Evolutionary conservation across 768 basidiomycete genomes (phyloP).

Genomic region (Sarcodon sp.): DNA sequence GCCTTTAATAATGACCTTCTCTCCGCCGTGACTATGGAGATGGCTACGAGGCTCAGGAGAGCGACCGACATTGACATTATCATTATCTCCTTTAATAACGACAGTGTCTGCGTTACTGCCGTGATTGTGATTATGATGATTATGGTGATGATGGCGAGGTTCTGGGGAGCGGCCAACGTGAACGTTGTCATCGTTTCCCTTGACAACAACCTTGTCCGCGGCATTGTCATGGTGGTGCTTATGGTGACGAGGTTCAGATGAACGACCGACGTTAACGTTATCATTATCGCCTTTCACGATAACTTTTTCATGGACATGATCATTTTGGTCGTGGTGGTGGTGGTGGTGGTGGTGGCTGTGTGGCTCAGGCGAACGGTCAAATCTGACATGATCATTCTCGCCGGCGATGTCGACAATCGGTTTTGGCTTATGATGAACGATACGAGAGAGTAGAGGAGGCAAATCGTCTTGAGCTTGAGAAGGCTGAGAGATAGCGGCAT

Average conservation of each 20-base stretch:
- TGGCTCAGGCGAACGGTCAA: background rate
- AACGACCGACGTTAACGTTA: slow-evolving; percentile 4
- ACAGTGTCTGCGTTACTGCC: slow-evolving; percentile 8
- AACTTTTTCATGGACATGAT: slow-evolving; percentile 2
- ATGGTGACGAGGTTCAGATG: background rate
- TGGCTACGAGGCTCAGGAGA: slow-evolving; percentile 1
- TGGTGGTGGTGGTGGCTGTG: slow-evolving; percentile 3
- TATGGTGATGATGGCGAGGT: background rate
- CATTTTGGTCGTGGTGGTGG: slow-evolving; percentile 4
- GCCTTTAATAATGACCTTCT: slow-evolving; percentile 7
- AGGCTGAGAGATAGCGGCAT: background rate
- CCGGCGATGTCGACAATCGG: background rate
- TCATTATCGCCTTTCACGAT: slow-evolving; percentile 6
- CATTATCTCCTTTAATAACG: slow-evolving; percentile 14
- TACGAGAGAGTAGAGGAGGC: background rate
- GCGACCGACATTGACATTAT: slow-evolving; percentile 12
- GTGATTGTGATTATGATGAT: slow-evolving; percentile 9
- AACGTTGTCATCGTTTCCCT: slow-evolving; percentile 1
- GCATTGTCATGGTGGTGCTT: slow-evolving; percentile 3
- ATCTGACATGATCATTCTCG: background rate
- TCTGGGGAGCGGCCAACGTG: background rate
- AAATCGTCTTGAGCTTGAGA: background rate
- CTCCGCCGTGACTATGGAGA: slow-evolving; percentile 6
- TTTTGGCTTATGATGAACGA: background rate
- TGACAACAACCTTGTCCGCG: slow-evolving; percentile 1